Conservation (phyloP, 345 rosid genomes). For the Psidium friedrichsthalianum region DNA sequence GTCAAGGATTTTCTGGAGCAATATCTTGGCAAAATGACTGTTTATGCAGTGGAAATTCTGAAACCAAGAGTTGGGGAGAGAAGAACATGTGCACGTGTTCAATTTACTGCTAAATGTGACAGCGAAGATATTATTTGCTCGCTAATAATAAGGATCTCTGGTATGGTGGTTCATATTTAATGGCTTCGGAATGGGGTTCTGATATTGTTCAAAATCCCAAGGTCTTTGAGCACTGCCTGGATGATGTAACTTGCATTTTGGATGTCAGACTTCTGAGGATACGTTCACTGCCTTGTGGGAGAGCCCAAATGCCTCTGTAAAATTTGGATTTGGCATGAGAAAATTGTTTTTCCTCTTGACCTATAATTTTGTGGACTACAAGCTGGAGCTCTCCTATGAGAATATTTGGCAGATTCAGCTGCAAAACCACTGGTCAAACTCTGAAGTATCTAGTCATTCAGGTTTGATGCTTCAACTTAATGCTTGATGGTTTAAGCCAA, state of each 20-base stretch:
- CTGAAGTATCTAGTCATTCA: conserved; percentile 16
- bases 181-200: neutral
- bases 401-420: conserved; percentile 22
- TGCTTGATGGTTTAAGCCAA: neutral
- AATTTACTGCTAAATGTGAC: conserved; percentile 4
- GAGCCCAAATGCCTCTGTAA: conserved; percentile 3
- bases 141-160: neutral
- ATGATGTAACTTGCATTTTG: conserved; percentile 11
- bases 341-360: conserved; percentile 13
- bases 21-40: conserved; percentile 1
- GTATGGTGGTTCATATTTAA: conserved; percentile 11
- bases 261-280: conserved; percentile 7
- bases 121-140: neutral
- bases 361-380: neutral
- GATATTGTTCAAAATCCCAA: conserved; percentile 5
- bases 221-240: neutral
- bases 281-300: conserved; percentile 22
- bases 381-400: conserved; percentile 22
- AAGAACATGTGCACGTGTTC: conserved; percentile 11
- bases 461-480: conserved; percentile 7
- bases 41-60: neutral
- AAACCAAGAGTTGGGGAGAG: neutral
- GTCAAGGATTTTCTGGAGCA: conserved; percentile 11
- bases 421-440: neutral
- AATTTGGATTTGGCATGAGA: conserved; percentile 5